Conservation (phyloP, 192 early-diverging fungal genomes). For the Rhizophagus clarus region DNA sequence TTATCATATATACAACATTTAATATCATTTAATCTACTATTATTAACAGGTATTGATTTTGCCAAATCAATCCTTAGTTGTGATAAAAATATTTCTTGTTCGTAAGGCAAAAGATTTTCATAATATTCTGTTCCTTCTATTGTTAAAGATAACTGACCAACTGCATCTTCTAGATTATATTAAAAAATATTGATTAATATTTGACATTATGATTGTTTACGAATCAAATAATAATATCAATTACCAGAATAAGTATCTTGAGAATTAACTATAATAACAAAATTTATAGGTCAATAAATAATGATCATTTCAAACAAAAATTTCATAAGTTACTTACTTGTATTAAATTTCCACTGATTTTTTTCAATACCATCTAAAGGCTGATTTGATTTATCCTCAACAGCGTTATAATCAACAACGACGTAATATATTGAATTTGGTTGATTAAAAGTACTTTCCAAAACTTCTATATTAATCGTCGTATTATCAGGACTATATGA, state of each 20-base stretch:
- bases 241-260: no score
- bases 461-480: neutral
- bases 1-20: neutral
- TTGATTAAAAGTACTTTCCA: conserved; percentile 22
- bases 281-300: neutral
- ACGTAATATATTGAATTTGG: neutral
- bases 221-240: no score
- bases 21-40: neutral
- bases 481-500: neutral
- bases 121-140: no score
- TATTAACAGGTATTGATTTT: neutral
- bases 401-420: neutral
- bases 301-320: neutral
- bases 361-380: neutral
- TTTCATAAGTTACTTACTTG: neutral
- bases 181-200: no score
- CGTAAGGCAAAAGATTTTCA: neutral
- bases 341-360: neutral
- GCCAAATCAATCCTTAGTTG: no score
- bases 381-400: neutral
- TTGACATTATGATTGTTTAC: no score
- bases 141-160: no score
- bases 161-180: no score
- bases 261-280: no score
- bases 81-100: neutral